Evolutionary conservation across 2,329 filamentous ascomycete species (phyloP).

Genomic region (Nemania bipapillata): DNA sequence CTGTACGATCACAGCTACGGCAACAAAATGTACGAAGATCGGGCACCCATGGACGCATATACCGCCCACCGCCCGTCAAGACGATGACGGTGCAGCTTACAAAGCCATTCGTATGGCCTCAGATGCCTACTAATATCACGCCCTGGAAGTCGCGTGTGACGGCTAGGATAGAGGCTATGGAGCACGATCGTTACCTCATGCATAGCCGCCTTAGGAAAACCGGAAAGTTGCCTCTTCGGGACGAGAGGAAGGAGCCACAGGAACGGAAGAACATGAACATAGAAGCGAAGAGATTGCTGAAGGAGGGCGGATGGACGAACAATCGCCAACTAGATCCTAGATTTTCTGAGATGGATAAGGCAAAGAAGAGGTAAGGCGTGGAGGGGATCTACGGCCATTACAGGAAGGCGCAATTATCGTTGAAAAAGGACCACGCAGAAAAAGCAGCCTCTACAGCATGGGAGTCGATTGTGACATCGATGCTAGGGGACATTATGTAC

Average conservation of each 20-base stretch:
- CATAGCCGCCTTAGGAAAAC: constrained; percentile 42
- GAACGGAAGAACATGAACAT: constrained; percentile 56
- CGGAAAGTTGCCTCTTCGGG: constrained; percentile 55
- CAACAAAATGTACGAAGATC: constrained; percentile 67
- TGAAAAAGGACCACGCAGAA: background rate
- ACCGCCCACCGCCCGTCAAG: constrained; percentile 79
- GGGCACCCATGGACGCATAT: constrained; percentile 66
- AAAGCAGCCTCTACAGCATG: background rate
- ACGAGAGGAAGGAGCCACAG: constrained; percentile 56
- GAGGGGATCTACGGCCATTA: background rate
- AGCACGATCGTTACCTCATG: constrained; percentile 4
- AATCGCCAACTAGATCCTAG: constrained; percentile 57
- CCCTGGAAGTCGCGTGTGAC: constrained; percentile 71
- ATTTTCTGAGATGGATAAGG: constrained; percentile 19
- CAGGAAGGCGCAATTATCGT: background rate
- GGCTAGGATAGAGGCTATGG: constrained; percentile 51
- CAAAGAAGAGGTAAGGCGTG: constrained; percentile 22
- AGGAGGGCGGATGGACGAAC: constrained; percentile 70
- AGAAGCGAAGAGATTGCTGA: constrained; percentile 72
- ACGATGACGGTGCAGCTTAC: constrained; percentile 94
- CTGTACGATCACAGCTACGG: constrained; percentile 83
- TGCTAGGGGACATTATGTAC: constrained; percentile 16
- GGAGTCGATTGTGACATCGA: background rate
- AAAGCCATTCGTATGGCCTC: constrained; percentile 88
- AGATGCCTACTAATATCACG: constrained; percentile 65